Evolutionary conservation across 768 basidiomycete genomes (phyloP).

Genomic region (Peribolospora kevripleyi): DNA sequence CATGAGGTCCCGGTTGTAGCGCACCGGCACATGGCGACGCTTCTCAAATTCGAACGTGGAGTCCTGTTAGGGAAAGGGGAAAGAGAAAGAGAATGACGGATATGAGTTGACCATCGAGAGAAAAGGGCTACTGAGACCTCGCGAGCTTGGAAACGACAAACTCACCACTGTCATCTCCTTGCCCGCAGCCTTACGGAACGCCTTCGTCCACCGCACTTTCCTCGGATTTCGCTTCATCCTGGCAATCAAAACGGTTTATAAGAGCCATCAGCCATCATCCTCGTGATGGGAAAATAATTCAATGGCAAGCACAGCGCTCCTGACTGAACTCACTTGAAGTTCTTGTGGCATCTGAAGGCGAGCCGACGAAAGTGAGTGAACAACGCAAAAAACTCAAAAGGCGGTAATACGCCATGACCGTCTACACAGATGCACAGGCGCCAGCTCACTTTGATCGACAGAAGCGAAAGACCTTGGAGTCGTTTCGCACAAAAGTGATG

Average conservation of each 20-base stretch:
- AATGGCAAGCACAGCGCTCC: not conserved
- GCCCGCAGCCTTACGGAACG: constrained; percentile 91
- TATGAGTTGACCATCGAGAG: not conserved
- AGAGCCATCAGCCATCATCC: not conserved
- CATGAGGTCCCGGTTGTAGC: constrained; percentile 83
- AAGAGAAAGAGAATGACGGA: not conserved
- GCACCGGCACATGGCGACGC: constrained; percentile 83
- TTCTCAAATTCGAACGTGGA: constrained; percentile 98
- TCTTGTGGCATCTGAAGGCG: constrained; percentile 66
- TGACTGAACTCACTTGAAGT: constrained; percentile 60
- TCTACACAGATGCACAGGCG: not conserved
- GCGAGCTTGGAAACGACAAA: constrained; percentile 2
- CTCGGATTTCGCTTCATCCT: constrained; percentile 99
- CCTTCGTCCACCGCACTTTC: constrained; percentile 98
- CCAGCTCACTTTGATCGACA: constrained; percentile 74
- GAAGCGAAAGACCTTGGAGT: constrained; percentile 92
- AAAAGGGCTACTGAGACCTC: not conserved
- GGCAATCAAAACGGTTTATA: not conserved
- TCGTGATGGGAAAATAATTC: not conserved
- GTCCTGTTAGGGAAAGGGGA: constrained; percentile 33
- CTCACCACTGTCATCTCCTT: constrained; percentile 98
- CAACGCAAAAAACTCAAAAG: constrained; percentile 6
- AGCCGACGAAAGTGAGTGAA: not conserved
- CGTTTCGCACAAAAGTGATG: constrained; percentile 89
- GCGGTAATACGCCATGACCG: not conserved